Evolutionary conservation across 2,329 filamentous ascomycete genomes (phyloP).

Genomic region (Chaetomium strumarium): DNA sequence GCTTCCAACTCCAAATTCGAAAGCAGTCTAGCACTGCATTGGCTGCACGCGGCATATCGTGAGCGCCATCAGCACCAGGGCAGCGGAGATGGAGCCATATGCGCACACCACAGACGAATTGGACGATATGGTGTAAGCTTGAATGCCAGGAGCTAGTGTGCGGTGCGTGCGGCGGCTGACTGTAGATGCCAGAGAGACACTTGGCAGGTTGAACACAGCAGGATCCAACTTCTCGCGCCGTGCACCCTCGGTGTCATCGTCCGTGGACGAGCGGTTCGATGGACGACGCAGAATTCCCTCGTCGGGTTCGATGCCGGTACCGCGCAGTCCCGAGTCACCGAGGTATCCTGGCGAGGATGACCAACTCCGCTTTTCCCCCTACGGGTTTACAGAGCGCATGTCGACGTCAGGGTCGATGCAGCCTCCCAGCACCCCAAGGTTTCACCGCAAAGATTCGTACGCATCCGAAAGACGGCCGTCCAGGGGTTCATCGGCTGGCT

Average conservation of each 20-base stretch:
- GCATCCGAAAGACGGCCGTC: slow-evolving; percentile 21
- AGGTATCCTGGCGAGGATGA: slow-evolving; percentile 13
- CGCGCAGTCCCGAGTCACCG: slow-evolving; percentile 13
- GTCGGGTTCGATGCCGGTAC: slow-evolving; percentile 9
- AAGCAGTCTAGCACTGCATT: background rate
- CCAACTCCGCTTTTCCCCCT: slow-evolving; percentile 10
- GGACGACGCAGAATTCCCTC: slow-evolving; percentile 7
- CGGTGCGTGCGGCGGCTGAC: background rate
- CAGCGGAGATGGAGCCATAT: slow-evolving; percentile 6
- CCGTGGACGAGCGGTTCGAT: slow-evolving; percentile 16
- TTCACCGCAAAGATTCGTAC: slow-evolving; percentile 20
- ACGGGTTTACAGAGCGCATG: slow-evolving; percentile 9
- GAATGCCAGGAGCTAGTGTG: background rate
- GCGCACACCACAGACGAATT: slow-evolving; percentile 2
- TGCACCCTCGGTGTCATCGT: slow-evolving; percentile 8
- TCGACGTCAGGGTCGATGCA: background rate
- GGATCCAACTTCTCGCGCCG: slow-evolving; percentile 6
- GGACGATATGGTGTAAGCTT: slow-evolving; percentile 16
- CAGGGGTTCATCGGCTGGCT: slow-evolving; percentile 17
- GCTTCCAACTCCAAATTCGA: background rate
- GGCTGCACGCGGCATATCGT: background rate
- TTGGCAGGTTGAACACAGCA: slow-evolving; percentile 5
- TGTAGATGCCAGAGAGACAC: background rate
- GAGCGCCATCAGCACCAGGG: background rate
- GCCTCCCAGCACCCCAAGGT: slow-evolving; percentile 7